Base-by-base conservation (phyloP, 1,284 basidiomycete species). In the Mycosarcoma mackinlayi region DNA sequence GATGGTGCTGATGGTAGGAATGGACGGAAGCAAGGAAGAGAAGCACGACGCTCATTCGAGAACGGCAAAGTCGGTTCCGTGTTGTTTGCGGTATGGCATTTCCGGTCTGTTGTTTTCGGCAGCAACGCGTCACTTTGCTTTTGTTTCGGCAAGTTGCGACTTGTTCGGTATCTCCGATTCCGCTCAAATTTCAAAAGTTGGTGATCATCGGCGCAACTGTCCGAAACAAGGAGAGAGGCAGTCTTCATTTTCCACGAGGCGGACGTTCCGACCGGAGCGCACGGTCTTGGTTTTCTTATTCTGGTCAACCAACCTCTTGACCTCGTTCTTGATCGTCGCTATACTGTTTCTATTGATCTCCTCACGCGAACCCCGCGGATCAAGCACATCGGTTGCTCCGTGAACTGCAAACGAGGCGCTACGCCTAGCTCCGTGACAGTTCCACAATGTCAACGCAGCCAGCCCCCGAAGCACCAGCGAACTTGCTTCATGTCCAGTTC, bases 401-500 rank as follows among this genome's bases (percentile, higher is more conserved):
- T n/a, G n/a, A n/a, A n/a, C n/a, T n/a, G n/a, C n/a, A n/a, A n/a
- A n/a, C n/a, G n/a, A n/a, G n/a, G n/a, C n/a, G n/a, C n/a, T n/a
- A n/a, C n/a, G n/a, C n/a, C n/a, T n/a, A 30, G 4, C 23, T 14
- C 28, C 23, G 33, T 28, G 24, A 33, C n/a, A 27, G 4, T 24
- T 24, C 14, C 34, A 37, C 19, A 34, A 61, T 62, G 59, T 44
- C 52, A 6, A 23, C 40, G 4, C 37, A 40, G 25, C 19, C 19
- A 31, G 28, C 35, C 19, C 30, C 47, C n/a, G 57, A 55, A 3
- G 34, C 61, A 23, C 28, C 73, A 4, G 41, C 49, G 18, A 65
- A 73, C 59, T 74, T 74, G 6, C 66, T 76, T 34, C 69, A 75
- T 34, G 63, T 78, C 25, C 76, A 78, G 28, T 79, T 74, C 63